Base-by-base conservation (phyloP, 208 protist species). In the Acanthamoeba culbertsoni region DNA sequence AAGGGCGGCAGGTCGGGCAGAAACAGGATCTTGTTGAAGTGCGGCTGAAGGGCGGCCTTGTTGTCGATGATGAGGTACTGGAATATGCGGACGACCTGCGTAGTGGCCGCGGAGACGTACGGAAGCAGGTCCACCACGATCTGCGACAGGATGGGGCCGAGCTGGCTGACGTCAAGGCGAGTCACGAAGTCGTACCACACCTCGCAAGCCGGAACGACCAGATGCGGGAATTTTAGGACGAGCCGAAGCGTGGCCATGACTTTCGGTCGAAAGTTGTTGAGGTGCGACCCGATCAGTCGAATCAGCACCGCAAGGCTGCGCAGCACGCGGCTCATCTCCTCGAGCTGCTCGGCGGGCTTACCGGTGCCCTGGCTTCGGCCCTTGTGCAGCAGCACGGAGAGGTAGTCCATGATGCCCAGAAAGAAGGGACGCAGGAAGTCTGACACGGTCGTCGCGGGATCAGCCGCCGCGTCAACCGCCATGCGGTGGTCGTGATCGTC, bases 221-320 rank as follows among this genome's bases (percentile, higher is more conserved):
- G 57, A 3, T 82, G 57, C 26, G 57, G 91, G 10, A 59, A 91
- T 33, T 91, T 92, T 1, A 93, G 31, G 8, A 91, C 55, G 6
- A 92, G 62, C 12, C 71, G 93, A 20, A 95, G 20, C 33, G 93
- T 94, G 68, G 86, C 94, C 94, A 95, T 95, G 45, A 95, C 93
- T 71, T 95, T 95, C 46, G 92, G 94, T 23, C 86, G 40, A 42
- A 95, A 94, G n/a, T 63, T 31, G 37, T 94, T 94, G 0, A 95
- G 55, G 12, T 46, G 31, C 2, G 43, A 10, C 14, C 55, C 68
- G 28, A 95, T 55, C 8, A 94, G 51, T 16, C 53, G 28, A 3
- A 95, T 86, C 7, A 95, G 33, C 62, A 51, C 28, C 1, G 71
- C 33, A 0, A 95, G 68, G 53, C 48, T 75, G 1, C 71, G 43